Conservation (phyloP, 75 land plant species). For the Selaginella moellendorffii region DNA sequence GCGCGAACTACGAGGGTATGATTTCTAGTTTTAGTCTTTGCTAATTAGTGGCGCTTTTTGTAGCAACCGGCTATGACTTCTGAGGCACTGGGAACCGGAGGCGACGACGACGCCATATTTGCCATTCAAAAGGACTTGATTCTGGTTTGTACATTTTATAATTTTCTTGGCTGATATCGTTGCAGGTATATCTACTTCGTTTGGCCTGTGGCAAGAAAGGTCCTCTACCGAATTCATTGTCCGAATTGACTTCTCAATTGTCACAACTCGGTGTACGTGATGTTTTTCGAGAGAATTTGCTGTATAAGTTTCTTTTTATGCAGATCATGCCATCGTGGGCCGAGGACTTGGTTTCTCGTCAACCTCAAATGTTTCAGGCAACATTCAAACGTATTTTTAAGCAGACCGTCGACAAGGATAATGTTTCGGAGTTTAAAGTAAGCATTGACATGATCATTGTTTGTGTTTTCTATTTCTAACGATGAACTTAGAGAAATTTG, state of each 20-base stretch:
- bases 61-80: too few species aligned
- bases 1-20: too few species aligned
- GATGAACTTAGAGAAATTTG: not conserved
- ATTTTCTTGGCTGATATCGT: too few species aligned
- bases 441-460: not conserved
- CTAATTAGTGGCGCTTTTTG: too few species aligned
- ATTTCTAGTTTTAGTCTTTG: too few species aligned
- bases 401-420: constrained; percentile 23
- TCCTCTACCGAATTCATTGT: constrained; percentile 44
- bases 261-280: constrained; percentile 47
- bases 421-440: not conserved
- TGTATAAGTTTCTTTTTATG: not conserved
- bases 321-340: constrained; percentile 66
- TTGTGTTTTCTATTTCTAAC: not conserved
- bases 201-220: constrained; percentile 69
- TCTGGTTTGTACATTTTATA: too few species aligned
- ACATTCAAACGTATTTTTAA: constrained; percentile 40
- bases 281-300: not conserved
- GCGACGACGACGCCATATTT: constrained; percentile 17
- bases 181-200: constrained; percentile 76
- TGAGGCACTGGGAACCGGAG: constrained; percentile 9
- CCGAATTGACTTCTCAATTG: constrained; percentile 45
- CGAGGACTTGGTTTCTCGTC: constrained; percentile 41
- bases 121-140: constrained; percentile 41
- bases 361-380: constrained; percentile 39